Base-by-base conservation (phyloP, 768 basidiomycete species). In the Russula virescens region DNA sequence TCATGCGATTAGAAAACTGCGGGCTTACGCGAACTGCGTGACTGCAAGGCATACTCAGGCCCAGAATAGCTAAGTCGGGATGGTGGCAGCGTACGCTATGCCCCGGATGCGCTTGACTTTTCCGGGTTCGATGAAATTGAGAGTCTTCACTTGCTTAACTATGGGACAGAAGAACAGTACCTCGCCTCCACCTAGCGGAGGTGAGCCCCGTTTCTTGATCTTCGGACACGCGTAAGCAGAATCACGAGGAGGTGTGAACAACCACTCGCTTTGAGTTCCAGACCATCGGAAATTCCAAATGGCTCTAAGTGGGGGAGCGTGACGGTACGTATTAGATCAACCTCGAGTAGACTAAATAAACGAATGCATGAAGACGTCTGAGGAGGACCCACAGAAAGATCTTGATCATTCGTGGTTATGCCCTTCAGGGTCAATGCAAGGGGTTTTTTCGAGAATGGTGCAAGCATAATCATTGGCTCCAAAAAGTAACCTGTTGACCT, bases 1-100 rank as follows among this genome's bases (percentile, higher is more conserved):
- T 97, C 88, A 98, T 93, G 43, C 97, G 84, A 73, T 97, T 97
- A 2, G 95, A 97, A 72, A 99, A 92, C 71, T 98, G 95, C 25
- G 97, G 97, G 66, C 87, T 96, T 10, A 98, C 94, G 45, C 97
- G 89, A 28, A 98, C 96, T 3, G 94, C 92, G 75, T 98, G 95
- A 8, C 94, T 97, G 69, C 40, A 47, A 35, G 10, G 28, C 11
- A 18, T 48, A 28, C 51, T 54, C 38, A 68, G 57, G 25, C 9
- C 21, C 47, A 38, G 19, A 52, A 26, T 50, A 26, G 5, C 42
- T 26, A 53, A 34, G 21, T 43, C 23, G 51, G 38, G 21, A 64
- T 35, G 6, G 23, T 48, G 45, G 65, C 26, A 16, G 83, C 94
- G 69, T 71, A 97, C 92, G 97, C 89, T 43, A 98, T 88, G 40